Evolutionary conservation across 2,329 filamentous ascomycete genomes (phyloP), one percentile per base, ranked within the genome.

Genomic region (Nothophaeocryptopus gaeumannii): DNA sequence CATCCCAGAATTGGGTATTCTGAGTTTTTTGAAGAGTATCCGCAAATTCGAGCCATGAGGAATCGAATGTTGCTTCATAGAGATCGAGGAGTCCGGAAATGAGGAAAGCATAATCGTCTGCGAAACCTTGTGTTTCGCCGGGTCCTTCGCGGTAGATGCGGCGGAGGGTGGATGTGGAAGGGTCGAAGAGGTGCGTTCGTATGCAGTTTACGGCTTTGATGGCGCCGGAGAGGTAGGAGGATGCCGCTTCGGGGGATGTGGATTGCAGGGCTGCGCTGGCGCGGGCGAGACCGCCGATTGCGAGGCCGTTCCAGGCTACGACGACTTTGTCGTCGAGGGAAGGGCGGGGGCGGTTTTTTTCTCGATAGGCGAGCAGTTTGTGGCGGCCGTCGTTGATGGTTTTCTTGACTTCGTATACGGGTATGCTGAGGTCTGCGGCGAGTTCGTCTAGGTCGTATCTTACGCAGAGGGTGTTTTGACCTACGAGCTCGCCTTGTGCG

Each of bases 101-200:
- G 35, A 97, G 69, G 68, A 92, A 96, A 2, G 92, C 89, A 65
- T 97, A 97, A 71, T 99, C 93, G 61, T 97, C 93, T 1, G 92
- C 89, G 69, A 97, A 95, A 0, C 82, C 91, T 34, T 78, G 76
- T 0, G 82, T 84, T 13, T 82, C 76, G 26, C 85, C 83, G 8
- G 82, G 76, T 2, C 81, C 80, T 53, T 84, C 81, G 29, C 83
- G 82, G 70, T 86, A 95, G 36, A 92, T 82, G 42, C 91, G 81
- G 65, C 85, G 88, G 12, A 97, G 72, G 3, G 80, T 78, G 39
- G 80, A 79, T 0, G 75, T 77, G 0, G 74, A 59, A 8, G 75
- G 66, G 55, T 92, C 82, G 76, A 88, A 96, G 1, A 97, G 77
- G 16, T 86, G 80, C 9, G 78, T 71, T 61, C 79, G 82, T 60